phyloP scores from a whole-genome alignment of 1,284 basidiomycete species.

The Gymnopus androsaceus region DNA sequence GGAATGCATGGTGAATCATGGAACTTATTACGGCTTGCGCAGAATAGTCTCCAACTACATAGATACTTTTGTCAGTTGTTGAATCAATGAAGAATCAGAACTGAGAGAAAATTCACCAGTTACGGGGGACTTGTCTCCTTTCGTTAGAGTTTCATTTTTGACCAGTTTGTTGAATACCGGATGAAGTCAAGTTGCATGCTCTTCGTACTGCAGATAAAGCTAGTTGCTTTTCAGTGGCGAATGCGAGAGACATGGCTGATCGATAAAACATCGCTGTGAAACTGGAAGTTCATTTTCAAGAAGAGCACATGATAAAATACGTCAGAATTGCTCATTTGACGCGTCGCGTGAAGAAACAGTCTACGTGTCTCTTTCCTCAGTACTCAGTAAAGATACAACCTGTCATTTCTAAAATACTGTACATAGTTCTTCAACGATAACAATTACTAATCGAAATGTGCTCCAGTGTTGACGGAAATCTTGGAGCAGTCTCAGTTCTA shows the following conservation, averaged over 20 bases:
- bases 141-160: slow-evolving; percentile 85
- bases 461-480: too few species aligned
- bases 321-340: too few species aligned
- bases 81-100: not conserved
- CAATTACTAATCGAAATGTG: too few species aligned
- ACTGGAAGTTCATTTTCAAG: too few species aligned
- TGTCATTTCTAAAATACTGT: too few species aligned
- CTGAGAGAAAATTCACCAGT: slow-evolving; percentile 60
- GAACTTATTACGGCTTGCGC: slow-evolving; percentile 89
- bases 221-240: slow-evolving; percentile 60
- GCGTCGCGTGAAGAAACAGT: too few species aligned
- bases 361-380: too few species aligned
- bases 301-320: too few species aligned
- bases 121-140: slow-evolving; percentile 94
- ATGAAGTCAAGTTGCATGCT: slow-evolving; percentile 82
- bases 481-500: too few species aligned
- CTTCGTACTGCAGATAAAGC: slow-evolving; percentile 90
- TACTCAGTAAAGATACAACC: too few species aligned
- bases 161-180: slow-evolving; percentile 90
- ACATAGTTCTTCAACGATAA: too few species aligned
- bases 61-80: not conserved
- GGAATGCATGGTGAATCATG: slow-evolving; percentile 77
- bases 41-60: slow-evolving; percentile 84
- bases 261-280: too few species aligned
- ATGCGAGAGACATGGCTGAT: slow-evolving; percentile 13